Evolutionary conservation across 495 filamentous ascomycete genomes (phyloP), one percentile per base, ranked within the genome.

Genomic region (Echria macrotheca): DNA sequence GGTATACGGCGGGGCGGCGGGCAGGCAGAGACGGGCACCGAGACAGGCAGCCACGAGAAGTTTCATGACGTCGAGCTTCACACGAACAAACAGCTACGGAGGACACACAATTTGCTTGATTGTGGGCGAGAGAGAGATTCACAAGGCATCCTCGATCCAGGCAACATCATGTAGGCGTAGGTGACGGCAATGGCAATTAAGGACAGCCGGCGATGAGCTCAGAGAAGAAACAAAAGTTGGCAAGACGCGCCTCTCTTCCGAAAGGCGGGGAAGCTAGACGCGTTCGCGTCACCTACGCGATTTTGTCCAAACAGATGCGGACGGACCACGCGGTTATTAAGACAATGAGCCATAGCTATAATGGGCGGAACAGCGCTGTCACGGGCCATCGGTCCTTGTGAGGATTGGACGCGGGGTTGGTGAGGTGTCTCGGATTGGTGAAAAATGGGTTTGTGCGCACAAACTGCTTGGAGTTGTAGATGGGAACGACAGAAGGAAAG

Each of bases 211-310:
- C 31, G 31, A 48, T 48, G 35, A 38, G 32, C 22, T 40, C 33
- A 40, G 38, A 41, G 17, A 23, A 31, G 19, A 22, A 11, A 7
- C 32, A 38, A 47, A 47, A 48, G 33, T 38, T 48, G 33, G 46
- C 33, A 48, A 17, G 11, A 37, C 44, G 46, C 46, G 46, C 11
- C 24, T 4, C 2, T n/a, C 9, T 9, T n/a, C 14, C 5, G 40
- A 50, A 50, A 50, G 43, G 53, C 53, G 53, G 53, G 53, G 53
- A 49, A 45, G 42, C 15, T 26, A 36, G 33, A 10, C 42, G 19
- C 29, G 42, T 47, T 51, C 53, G 53, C 48, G 53, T 55, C 53
- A 55, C 18, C 9, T 4, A 55, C 53, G 53, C 53, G 53, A 33
- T 47, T 44, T 23, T 39, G 35, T 17, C 41, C 40, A 55, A 50